phyloP scores from a whole-genome alignment of 2,329 filamentous ascomycete species.

The Ophiocordyceps unilateralis region DNA sequence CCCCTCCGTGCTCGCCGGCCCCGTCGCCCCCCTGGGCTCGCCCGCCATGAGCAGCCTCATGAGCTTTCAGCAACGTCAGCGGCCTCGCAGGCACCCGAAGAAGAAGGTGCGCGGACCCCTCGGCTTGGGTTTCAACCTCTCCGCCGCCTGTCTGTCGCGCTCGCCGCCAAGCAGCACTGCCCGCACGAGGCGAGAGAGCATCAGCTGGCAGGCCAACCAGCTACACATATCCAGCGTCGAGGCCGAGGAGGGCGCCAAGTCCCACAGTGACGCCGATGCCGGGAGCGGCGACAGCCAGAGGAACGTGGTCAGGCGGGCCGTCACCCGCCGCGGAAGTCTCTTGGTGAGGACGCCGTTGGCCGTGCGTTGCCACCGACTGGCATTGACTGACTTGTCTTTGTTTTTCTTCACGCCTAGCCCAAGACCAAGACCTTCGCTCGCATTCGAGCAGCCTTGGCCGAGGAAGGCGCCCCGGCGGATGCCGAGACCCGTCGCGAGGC shows the following conservation, averaged over 20 bases:
- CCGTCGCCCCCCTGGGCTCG: constrained; percentile 45
- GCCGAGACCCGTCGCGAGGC: constrained; percentile 80
- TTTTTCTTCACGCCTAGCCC: constrained; percentile 51
- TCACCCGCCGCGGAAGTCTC: constrained; percentile 77
- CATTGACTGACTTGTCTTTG: neutral
- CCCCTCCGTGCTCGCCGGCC: constrained; percentile 30
- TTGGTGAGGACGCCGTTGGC: constrained; percentile 33
- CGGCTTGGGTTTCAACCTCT: constrained; percentile 31
- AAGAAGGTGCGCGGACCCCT: constrained; percentile 32
- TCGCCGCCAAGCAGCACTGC: constrained; percentile 48
- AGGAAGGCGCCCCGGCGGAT: constrained; percentile 77
- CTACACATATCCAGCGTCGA: constrained; percentile 65
- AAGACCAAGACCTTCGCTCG: constrained; percentile 94
- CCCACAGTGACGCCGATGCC: constrained; percentile 42
- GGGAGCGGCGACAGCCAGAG: constrained; percentile 40
- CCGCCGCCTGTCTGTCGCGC: constrained; percentile 36
- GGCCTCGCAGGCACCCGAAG: constrained; percentile 50
- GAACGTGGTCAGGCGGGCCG: constrained; percentile 64
- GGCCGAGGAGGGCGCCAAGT: constrained; percentile 45
- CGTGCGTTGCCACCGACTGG: neutral
- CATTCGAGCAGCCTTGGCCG: constrained; percentile 73
- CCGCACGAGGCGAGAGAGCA: constrained; percentile 61
- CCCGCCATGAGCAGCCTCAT: constrained; percentile 60
- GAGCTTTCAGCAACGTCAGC: constrained; percentile 66
- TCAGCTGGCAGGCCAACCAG: constrained; percentile 81